A percentile compares a stretch with the other conserved stretches of the same genome.
These are phyloP conservation scores for Aureobasidium sp. DNA, from an alignment of 2,329 filamentous ascomycete species.

Conservation along the genomic window DNA sequence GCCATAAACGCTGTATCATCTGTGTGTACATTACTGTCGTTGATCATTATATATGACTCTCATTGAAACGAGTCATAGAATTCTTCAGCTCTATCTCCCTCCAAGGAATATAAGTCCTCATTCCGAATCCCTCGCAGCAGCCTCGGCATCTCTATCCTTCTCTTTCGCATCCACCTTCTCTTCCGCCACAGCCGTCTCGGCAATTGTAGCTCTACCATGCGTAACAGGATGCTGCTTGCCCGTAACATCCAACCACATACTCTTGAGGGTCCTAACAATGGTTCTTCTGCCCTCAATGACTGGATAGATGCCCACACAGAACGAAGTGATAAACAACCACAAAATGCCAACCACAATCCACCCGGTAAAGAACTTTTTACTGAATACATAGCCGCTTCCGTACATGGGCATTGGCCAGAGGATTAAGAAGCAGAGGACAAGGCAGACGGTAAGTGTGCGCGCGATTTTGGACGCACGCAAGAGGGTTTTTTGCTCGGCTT, in stretches of 20 bases:
- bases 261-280: slow-evolving; percentile 53
- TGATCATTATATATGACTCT: too few species aligned
- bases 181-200: slow-evolving; percentile 24
- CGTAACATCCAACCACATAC: slow-evolving; percentile 55
- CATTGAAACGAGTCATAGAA: not conserved
- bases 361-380: slow-evolving; percentile 73
- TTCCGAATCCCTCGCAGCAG: not conserved
- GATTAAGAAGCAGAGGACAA: slow-evolving; percentile 66
- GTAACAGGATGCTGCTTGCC: slow-evolving; percentile 29
- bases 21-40: too few species aligned
- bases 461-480: slow-evolving; percentile 44
- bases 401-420: slow-evolving; percentile 94
- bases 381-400: slow-evolving; percentile 72
- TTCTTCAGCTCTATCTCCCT: too few species aligned
- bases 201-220: slow-evolving; percentile 27
- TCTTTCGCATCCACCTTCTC: slow-evolving; percentile 22
- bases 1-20: too few species aligned
- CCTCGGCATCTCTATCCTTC: slow-evolving; percentile 24
- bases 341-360: slow-evolving; percentile 66
- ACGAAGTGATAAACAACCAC: slow-evolving; percentile 68
- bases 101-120: too few species aligned
- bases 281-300: slow-evolving; percentile 70
- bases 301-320: slow-evolving; percentile 74
- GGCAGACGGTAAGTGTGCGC: slow-evolving; percentile 50
- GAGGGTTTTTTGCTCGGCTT: slow-evolving; percentile 37